Evolutionary conservation across 768 basidiomycete genomes (phyloP).

Genomic region (Boletus rubropictus): DNA sequence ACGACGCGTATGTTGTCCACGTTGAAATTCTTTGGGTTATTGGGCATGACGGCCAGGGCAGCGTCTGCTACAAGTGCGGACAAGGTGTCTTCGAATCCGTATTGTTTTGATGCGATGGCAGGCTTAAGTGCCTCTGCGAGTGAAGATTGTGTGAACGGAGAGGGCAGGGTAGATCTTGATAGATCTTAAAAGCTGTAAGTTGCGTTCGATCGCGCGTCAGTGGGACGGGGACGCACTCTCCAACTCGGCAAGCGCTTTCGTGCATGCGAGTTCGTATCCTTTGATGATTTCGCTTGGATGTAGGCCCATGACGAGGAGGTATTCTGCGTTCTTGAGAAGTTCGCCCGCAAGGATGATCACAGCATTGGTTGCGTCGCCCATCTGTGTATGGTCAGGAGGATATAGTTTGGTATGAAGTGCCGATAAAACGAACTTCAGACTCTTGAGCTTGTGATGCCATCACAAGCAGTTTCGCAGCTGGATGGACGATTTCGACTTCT

Average conservation of each 20-base stretch:
- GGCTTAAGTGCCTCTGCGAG: slow-evolving; percentile 79
- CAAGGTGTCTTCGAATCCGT: slow-evolving; percentile 83
- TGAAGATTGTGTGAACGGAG: slow-evolving; percentile 61
- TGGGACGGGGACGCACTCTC: slow-evolving; percentile 66
- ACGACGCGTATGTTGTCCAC: slow-evolving; percentile 98
- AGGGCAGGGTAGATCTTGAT: slow-evolving; percentile 61
- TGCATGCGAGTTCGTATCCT: slow-evolving; percentile 89
- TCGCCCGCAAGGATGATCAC: slow-evolving; percentile 95
- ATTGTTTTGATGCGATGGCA: slow-evolving; percentile 95
- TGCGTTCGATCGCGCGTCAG: slow-evolving; percentile 6
- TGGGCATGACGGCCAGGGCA: slow-evolving; percentile 85
- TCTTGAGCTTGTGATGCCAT: slow-evolving; percentile 98
- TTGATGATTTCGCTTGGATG: slow-evolving; percentile 94
- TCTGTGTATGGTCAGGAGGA: slow-evolving; percentile 41
- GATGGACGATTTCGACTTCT: slow-evolving; percentile 98
- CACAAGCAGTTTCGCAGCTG: slow-evolving; percentile 97
- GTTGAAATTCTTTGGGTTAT: slow-evolving; percentile 87
- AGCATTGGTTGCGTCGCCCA: slow-evolving; percentile 96
- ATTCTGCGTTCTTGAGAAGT: slow-evolving; percentile 87
- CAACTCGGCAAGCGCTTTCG: slow-evolving; percentile 79
- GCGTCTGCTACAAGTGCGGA: slow-evolving; percentile 88
- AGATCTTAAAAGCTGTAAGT: slow-evolving; percentile 45
- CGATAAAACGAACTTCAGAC: slow-evolving; percentile 58
- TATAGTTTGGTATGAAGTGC: neutral
- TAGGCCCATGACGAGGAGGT: slow-evolving; percentile 90